Evolutionary conservation across 2,329 filamentous ascomycete species (phyloP).

Genomic region (Trichophaea hybrida): DNA sequence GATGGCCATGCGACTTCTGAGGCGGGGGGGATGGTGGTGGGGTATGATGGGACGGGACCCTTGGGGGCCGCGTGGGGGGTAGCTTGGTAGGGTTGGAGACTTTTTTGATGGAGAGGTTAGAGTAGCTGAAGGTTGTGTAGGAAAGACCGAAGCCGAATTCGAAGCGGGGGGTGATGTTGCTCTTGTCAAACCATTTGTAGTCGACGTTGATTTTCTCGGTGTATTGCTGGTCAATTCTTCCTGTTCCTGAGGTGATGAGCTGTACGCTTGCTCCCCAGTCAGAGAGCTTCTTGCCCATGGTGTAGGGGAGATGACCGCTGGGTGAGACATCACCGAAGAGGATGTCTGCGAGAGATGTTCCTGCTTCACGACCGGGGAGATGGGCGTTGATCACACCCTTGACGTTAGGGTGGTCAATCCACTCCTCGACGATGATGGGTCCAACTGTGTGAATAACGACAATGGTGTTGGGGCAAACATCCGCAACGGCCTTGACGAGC

Average conservation of each 20-base stretch:
- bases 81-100: constrained; percentile 38
- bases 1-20: constrained; percentile 47
- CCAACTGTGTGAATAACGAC: constrained; percentile 59
- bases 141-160: constrained; percentile 52
- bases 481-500: constrained; percentile 48
- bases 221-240: constrained; percentile 48
- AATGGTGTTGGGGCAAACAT: constrained; percentile 47
- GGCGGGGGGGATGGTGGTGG: constrained; percentile 41
- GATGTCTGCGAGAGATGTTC: constrained; percentile 50
- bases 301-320: constrained; percentile 56
- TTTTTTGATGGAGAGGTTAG: constrained; percentile 37
- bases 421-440: constrained; percentile 52
- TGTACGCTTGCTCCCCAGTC: constrained; percentile 43
- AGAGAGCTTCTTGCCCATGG: constrained; percentile 42
- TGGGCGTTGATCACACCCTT: constrained; percentile 57
- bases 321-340: constrained; percentile 56
- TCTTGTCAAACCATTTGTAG: constrained; percentile 47
- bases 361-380: constrained; percentile 58
- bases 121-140: constrained; percentile 52
- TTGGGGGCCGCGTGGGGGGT: constrained; percentile 43
- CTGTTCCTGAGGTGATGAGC: constrained; percentile 44
- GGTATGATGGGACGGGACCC: constrained; percentile 40
- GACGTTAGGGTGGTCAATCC: constrained; percentile 52
- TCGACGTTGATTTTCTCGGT: constrained; percentile 49
- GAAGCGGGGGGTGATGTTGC: constrained; percentile 43